Conservation (phyloP, 1,139 yeast genomes). For the Sugiyamaella sp. region DNA sequence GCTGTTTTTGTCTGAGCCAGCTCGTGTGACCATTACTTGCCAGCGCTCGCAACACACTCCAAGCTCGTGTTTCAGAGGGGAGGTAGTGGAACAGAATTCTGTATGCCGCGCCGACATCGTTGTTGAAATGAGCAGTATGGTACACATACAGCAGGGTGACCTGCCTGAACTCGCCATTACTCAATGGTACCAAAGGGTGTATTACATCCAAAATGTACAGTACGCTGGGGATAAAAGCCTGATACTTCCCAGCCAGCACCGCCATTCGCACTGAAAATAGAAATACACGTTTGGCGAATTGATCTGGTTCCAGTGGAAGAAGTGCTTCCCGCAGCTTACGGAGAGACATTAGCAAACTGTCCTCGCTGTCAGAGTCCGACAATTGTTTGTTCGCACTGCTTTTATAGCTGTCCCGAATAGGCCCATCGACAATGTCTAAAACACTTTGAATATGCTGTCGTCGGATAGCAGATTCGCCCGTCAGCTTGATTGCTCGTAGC, state of each 20-base stretch:
- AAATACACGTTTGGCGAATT: conserved; percentile 26
- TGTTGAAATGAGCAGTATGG: conserved; percentile 26
- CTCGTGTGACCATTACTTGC: conserved; percentile 23
- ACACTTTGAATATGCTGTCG: conserved; percentile 8
- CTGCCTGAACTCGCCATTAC: conserved; percentile 21
- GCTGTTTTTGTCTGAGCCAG: conserved; percentile 23
- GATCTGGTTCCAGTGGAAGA: conserved; percentile 22
- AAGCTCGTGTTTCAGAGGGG: conserved; percentile 19
- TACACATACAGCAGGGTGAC: conserved; percentile 26
- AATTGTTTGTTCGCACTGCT: conserved; percentile 1
- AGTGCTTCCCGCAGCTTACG: conserved; percentile 31
- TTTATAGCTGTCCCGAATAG: conserved; percentile 1
- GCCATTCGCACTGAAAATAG: conserved; percentile 30
- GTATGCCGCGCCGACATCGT: conserved; percentile 26
- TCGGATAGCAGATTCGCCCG: background rate
- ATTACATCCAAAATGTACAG: conserved; percentile 25
- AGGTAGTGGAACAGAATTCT: conserved; percentile 12
- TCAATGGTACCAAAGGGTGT: conserved; percentile 18
- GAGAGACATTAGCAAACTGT: conserved; percentile 28
- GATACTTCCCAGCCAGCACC: conserved; percentile 25
- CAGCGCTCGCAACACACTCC: conserved; percentile 25
- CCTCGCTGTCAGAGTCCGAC: conserved; percentile 16
- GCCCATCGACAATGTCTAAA: conserved; percentile 11
- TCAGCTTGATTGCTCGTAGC: conserved; percentile 8
- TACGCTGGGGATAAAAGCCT: conserved; percentile 28